Evolutionary conservation across 352 stramenopile species (phyloP).

Genomic region (Phytophthora uliginosa): DNA sequence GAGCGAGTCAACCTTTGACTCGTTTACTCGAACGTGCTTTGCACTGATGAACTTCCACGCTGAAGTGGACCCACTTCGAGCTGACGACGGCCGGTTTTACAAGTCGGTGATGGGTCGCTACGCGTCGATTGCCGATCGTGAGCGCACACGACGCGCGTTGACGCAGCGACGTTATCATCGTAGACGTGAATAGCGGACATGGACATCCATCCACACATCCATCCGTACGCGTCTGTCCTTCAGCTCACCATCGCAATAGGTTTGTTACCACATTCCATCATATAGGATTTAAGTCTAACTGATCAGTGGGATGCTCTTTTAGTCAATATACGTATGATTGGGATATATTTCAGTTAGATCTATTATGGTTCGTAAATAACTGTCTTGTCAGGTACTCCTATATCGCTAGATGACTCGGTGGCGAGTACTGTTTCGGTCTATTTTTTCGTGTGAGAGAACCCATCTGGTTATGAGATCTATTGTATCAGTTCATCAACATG

Average conservation of each 20-base stretch:
- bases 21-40: too few relatives aligned
- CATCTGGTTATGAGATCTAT: too few relatives aligned
- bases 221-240: slow-evolving; percentile 1
- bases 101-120: too few relatives aligned
- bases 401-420: too few relatives aligned
- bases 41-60: too few relatives aligned
- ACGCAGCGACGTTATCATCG: slow-evolving; percentile 4
- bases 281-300: neutral
- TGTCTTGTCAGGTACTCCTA: too few relatives aligned
- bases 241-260: neutral
- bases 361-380: neutral
- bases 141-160: neutral
- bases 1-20: slow-evolving; percentile 5
- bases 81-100: too few relatives aligned
- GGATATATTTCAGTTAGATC: neutral
- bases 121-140: neutral
- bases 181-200: neutral
- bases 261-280: neutral
- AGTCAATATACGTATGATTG: neutral
- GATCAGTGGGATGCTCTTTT: neutral
- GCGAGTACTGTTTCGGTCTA: too few relatives aligned
- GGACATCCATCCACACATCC: too few relatives aligned
- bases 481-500: too few relatives aligned
- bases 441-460: too few relatives aligned
- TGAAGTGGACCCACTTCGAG: too few relatives aligned